These are phyloP conservation scores for Sphagnum magellanicum DNA, from an alignment of 228 moss, liverwort and hornwort species.

Conservation along the genomic window DNA sequence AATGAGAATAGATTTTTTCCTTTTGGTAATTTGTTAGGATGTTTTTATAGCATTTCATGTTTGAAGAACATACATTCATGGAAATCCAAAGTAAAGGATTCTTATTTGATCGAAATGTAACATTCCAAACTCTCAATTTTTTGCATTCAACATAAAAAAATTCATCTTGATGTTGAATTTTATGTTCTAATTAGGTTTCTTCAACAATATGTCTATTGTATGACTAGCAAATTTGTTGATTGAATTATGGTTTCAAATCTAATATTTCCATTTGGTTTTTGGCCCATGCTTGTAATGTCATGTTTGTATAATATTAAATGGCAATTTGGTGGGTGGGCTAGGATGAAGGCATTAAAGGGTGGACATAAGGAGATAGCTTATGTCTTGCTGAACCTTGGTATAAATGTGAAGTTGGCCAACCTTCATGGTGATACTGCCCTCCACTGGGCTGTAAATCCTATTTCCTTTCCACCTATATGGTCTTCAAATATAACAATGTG, in stretches of 20 bases:
- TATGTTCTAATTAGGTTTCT: no score
- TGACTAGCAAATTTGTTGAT: no score
- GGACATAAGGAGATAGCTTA: constrained; percentile 45
- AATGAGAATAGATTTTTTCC: neutral
- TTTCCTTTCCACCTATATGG: neutral
- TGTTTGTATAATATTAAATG: neutral
- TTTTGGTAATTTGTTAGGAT: neutral
- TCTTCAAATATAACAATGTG: neutral
- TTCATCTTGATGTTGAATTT: no score
- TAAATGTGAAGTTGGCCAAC: constrained; percentile 47
- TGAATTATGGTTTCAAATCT: neutral
- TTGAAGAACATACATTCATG: no score
- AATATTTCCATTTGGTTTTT: neutral
- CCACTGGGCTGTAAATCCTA: constrained; percentile 68
- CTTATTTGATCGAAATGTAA: no score
- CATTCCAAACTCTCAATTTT: no score
- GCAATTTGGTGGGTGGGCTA: constrained; percentile 4
- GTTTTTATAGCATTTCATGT: no score
- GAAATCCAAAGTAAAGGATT: no score
- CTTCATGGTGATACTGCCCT: constrained; percentile 57
- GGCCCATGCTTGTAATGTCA: neutral
- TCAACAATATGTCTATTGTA: no score
- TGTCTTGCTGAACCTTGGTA: constrained; percentile 36
- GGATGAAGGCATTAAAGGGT: constrained; percentile 70
- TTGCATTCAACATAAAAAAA: no score